These are phyloP conservation scores for Colletotrichum eremochloae DNA, from an alignment of 2,329 filamentous ascomycete genomes.

Conservation along the genomic window DNA sequence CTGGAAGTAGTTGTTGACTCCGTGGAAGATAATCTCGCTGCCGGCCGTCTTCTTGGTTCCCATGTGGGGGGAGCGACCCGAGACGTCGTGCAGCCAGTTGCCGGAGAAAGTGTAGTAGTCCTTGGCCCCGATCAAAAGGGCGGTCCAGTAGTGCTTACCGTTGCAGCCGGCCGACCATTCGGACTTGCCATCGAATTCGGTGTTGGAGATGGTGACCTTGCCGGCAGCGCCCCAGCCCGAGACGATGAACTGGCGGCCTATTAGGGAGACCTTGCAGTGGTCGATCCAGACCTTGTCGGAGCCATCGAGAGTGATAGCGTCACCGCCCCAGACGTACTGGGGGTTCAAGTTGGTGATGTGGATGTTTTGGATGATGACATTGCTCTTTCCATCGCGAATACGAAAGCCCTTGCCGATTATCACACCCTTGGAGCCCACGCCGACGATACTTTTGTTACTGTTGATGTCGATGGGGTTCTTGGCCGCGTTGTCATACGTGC, in stretches of 20 bases:
- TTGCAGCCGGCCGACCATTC: slow-evolving; percentile 49
- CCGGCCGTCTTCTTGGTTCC: slow-evolving; percentile 37
- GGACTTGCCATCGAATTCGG: slow-evolving; percentile 54
- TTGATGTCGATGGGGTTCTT: slow-evolving; percentile 44
- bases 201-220: slow-evolving; percentile 54
- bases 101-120: slow-evolving; percentile 45
- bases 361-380: slow-evolving; percentile 66
- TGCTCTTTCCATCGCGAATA: slow-evolving; percentile 56
- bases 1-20: slow-evolving; percentile 49
- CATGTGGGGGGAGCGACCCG: slow-evolving; percentile 48
- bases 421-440: slow-evolving; percentile 46
- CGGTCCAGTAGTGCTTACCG: slow-evolving; percentile 50
- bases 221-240: slow-evolving; percentile 51
- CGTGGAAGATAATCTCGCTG: slow-evolving; percentile 44
- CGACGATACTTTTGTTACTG: slow-evolving; percentile 50
- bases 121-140: slow-evolving; percentile 49
- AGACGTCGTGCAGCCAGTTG: slow-evolving; percentile 49
- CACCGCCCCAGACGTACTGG: slow-evolving; percentile 46
- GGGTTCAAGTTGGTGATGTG: slow-evolving; percentile 60
- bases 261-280: slow-evolving; percentile 55
- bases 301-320: slow-evolving; percentile 57
- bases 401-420: slow-evolving; percentile 57
- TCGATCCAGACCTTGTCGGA: slow-evolving; percentile 49
- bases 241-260: slow-evolving; percentile 58
- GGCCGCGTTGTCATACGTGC: slow-evolving; percentile 49